Conservation (phyloP, 306 rosid genomes). For the Medicago lupulina region DNA sequence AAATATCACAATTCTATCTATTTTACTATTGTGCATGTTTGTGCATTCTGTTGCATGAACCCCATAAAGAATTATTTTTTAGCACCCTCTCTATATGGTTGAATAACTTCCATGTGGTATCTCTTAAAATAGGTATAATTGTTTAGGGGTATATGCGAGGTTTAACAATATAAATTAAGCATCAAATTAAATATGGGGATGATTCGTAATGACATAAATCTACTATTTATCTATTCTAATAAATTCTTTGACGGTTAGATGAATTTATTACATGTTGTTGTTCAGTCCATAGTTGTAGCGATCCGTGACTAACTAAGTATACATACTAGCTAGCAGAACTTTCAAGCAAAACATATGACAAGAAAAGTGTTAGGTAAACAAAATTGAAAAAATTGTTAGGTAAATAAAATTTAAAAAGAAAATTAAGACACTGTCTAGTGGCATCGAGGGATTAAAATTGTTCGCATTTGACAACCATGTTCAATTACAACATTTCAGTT, state of each 20-base stretch:
- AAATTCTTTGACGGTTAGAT: constrained; percentile 31
- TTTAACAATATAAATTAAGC: constrained; percentile 34
- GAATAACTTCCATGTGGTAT: constrained; percentile 28
- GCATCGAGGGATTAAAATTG: no score
- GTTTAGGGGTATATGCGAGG: constrained; percentile 6
- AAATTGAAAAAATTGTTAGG: background rate
- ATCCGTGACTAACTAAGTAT: constrained; percentile 30
- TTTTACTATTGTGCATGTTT: constrained; percentile 2
- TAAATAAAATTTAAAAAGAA: no score
- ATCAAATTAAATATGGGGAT: constrained; percentile 41
- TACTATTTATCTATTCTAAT: constrained; percentile 41
- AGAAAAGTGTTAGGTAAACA: background rate
- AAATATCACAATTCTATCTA: constrained; percentile 8
- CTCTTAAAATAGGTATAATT: constrained; percentile 36
- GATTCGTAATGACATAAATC: constrained; percentile 43
- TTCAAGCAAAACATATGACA: background rate
- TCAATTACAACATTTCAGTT: no score
- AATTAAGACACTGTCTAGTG: no score
- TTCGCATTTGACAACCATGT: no score
- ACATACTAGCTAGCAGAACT: background rate
- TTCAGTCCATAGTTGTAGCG: constrained; percentile 27
- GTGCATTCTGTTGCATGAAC: background rate
- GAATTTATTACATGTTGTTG: constrained; percentile 40
- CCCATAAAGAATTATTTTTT: constrained; percentile 27
- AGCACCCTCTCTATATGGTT: background rate